A percentile compares a stretch with the other conserved stretches of the same genome.
phyloP scores from a whole-genome alignment of 2,329 filamentous ascomycete species.

The Thermothelomyces thermophilus region DNA sequence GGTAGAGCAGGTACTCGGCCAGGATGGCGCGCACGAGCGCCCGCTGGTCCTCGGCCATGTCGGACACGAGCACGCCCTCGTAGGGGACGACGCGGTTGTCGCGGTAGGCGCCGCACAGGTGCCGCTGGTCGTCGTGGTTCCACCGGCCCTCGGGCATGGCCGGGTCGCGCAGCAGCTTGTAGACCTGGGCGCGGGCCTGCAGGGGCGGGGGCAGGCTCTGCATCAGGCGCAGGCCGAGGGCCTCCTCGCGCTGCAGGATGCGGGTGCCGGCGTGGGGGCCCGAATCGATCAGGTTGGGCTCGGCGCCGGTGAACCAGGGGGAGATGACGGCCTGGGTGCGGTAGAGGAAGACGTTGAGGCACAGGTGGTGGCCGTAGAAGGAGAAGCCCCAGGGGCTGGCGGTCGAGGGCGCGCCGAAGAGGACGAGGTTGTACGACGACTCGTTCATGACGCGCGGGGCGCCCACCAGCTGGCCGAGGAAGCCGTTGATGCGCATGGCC shows the following conservation, averaged over 20 bases:
- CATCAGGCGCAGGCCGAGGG: constrained; percentile 62
- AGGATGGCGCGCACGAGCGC: constrained; percentile 52
- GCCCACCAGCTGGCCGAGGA: constrained; percentile 61
- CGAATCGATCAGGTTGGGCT: constrained; percentile 66
- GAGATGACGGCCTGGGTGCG: constrained; percentile 59
- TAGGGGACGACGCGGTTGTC: constrained; percentile 73
- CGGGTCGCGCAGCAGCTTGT: constrained; percentile 54
- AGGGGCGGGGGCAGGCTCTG: constrained; percentile 46
- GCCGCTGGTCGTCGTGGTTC: constrained; percentile 76
- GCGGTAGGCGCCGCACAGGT: constrained; percentile 69
- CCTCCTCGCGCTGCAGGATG: constrained; percentile 60
- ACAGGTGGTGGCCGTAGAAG: constrained; percentile 75
- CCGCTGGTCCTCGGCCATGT: constrained; percentile 44
- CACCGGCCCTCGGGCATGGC: constrained; percentile 62
- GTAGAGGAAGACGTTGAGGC: constrained; percentile 63
- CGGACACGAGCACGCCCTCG: constrained; percentile 55
- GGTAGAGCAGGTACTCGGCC: constrained; percentile 60
- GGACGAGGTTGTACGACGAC: constrained; percentile 67
- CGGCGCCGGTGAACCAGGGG: constrained; percentile 73
- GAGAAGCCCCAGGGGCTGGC: constrained; percentile 62
- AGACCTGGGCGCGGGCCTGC: constrained; percentile 49
- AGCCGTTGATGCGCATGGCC: constrained; percentile 70
- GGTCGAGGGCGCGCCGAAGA: constrained; percentile 59
- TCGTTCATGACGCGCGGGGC: constrained; percentile 62
- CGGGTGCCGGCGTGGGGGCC: constrained; percentile 57